Conservation (phyloP, 345 rosid species). For the Firmiana major region DNA sequence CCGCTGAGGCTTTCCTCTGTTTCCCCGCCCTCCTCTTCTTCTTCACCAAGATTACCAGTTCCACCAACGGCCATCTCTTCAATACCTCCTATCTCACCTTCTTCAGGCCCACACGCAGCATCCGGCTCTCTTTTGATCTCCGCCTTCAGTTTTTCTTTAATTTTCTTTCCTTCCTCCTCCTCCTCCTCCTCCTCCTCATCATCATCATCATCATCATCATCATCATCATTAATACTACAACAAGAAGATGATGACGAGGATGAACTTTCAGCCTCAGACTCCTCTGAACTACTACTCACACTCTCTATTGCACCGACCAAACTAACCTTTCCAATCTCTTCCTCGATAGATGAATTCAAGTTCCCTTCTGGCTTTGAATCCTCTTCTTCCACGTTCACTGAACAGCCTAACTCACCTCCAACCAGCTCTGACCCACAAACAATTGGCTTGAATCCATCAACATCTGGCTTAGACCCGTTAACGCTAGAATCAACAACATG, state of each 20-base stretch:
- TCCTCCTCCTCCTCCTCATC: no score
- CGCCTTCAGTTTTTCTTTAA: slow-evolving; percentile 23
- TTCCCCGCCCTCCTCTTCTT: slow-evolving; percentile 8
- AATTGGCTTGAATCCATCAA: slow-evolving; percentile 13
- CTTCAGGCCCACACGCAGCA: slow-evolving; percentile 33
- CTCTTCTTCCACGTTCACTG: slow-evolving; percentile 31
- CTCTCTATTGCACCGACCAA: slow-evolving; percentile 27
- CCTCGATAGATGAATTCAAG: slow-evolving; percentile 43
- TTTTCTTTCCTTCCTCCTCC: slow-evolving; percentile 23
- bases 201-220: neutral
- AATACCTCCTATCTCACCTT: slow-evolving; percentile 39
- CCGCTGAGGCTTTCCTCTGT: slow-evolving; percentile 45
- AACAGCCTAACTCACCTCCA: slow-evolving; percentile 24
- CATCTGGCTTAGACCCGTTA: slow-evolving; percentile 18
- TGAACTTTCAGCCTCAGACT: slow-evolving; percentile 41
- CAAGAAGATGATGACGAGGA: slow-evolving; percentile 39
- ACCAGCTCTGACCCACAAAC: slow-evolving; percentile 18
- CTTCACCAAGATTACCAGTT: slow-evolving; percentile 10
- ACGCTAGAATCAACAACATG: neutral
- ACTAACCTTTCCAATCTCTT: slow-evolving; percentile 43
- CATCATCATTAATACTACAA: slow-evolving; percentile 27
- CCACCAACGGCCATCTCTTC: slow-evolving; percentile 20
- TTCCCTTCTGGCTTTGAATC: slow-evolving; percentile 26
- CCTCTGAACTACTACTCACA: slow-evolving; percentile 20
- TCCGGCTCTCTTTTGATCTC: slow-evolving; percentile 20